phyloP scores from a whole-genome alignment of 257 asterid species.

The Penstemon newberryi region DNA sequence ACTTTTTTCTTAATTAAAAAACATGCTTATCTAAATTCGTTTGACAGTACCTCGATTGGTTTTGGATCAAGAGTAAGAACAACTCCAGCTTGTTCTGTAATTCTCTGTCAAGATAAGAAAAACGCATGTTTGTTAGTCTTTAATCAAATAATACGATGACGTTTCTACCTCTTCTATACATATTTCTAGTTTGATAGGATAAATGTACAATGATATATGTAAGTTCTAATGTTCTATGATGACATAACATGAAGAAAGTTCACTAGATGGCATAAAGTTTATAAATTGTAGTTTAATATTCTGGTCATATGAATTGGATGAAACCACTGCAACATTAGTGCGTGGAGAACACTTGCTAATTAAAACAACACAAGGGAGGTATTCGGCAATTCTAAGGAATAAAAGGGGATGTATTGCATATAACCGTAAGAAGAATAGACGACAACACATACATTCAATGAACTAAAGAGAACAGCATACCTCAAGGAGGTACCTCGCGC shows the following conservation, averaged over 20 bases:
- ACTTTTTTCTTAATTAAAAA: not conserved
- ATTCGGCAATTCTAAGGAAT: too few relatives aligned
- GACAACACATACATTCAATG: not conserved
- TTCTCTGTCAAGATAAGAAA: slow-evolving; percentile 57
- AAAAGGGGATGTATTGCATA: too few relatives aligned
- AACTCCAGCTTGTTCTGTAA: slow-evolving; percentile 98
- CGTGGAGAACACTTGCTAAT: too few relatives aligned
- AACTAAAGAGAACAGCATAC: slow-evolving; percentile 35
- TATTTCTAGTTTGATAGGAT: too few relatives aligned
- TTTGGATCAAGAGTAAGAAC: slow-evolving; percentile 92
- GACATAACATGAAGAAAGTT: too few relatives aligned
- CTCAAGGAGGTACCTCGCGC: slow-evolving; percentile 95
- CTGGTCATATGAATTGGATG: not conserved
- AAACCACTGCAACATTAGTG: not conserved
- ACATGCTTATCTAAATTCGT: not conserved
- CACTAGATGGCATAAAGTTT: too few relatives aligned
- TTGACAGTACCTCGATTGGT: slow-evolving; percentile 69
- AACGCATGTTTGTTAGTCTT: not conserved
- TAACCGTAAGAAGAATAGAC: too few relatives aligned
- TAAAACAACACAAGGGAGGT: too few relatives aligned
- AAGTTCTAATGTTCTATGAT: not conserved
- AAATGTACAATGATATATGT: too few relatives aligned
- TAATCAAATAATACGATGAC: too few relatives aligned
- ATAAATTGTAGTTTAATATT: not conserved
- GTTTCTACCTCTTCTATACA: too few relatives aligned